A percentile compares a stretch with the other conserved stretches of the same genome.
Evolutionary conservation across 768 basidiomycete species (phyloP).

Genomic region (Nidula microcarpa): DNA sequence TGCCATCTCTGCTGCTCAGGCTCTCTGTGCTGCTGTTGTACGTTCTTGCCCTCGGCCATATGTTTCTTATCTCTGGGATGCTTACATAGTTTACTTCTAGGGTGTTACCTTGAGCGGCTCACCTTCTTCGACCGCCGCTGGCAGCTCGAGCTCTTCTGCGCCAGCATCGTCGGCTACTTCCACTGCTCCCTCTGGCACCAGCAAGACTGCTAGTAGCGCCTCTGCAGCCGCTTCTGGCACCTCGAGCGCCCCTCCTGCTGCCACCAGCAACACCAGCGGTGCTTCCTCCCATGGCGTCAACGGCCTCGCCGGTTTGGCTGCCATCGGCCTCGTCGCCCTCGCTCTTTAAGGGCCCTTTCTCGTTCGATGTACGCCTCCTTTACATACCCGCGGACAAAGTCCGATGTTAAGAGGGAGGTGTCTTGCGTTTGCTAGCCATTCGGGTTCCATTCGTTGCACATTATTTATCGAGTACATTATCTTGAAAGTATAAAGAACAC

Average conservation of each 20-base stretch:
- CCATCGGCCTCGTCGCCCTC: constrained; percentile 40
- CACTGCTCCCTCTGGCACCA: constrained; percentile 7
- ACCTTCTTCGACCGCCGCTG: constrained; percentile 2
- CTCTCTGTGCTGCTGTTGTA: constrained; percentile 48
- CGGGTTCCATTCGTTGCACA: not conserved
- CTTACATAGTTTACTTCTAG: constrained; percentile 20
- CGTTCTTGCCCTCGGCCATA: constrained; percentile 14
- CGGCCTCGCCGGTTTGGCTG: constrained; percentile 36
- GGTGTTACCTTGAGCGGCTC: constrained; percentile 45
- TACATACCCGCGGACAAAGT: not conserved
- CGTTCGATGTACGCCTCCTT: not conserved
- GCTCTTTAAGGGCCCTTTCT: constrained; percentile 29
- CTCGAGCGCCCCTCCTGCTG: constrained; percentile 8
- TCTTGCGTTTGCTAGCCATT: no score
- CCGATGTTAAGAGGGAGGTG: not conserved
- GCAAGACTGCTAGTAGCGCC: constrained; percentile 11
- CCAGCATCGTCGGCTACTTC: constrained; percentile 4
- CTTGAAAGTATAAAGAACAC: not conserved
- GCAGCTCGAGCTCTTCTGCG: constrained; percentile 7
- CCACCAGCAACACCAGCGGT: constrained; percentile 11
- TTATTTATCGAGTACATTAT: not conserved
- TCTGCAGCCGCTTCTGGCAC: constrained; percentile 1
- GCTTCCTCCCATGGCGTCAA: constrained; percentile 24
- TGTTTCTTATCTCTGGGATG: constrained; percentile 1
- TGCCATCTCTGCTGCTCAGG: constrained; percentile 38